phyloP scores from a whole-genome alignment of 106 monocot genomes.

The Chionographis japonica region DNA sequence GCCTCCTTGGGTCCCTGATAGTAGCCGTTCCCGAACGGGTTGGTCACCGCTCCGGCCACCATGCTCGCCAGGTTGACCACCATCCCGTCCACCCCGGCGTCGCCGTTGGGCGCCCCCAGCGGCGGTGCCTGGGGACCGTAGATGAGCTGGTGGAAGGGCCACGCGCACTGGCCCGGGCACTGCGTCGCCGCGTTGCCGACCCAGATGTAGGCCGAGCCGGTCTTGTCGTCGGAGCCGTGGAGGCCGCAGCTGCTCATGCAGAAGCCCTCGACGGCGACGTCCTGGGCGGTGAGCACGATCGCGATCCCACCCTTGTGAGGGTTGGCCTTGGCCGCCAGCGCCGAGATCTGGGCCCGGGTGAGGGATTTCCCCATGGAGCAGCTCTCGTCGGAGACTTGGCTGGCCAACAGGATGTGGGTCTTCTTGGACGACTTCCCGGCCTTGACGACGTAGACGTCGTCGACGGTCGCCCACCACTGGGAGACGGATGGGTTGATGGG shows the following conservation, averaged over 20 bases:
- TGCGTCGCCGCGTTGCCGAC: constrained; percentile 44
- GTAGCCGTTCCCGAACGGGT: constrained; percentile 50
- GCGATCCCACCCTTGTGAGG: constrained; percentile 21
- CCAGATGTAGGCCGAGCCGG: constrained; percentile 28
- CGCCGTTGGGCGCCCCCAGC: constrained; percentile 32
- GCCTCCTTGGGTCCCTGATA: constrained; percentile 40
- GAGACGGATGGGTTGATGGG: constrained; percentile 10
- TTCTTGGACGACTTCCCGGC: neutral
- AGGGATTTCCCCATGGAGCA: constrained; percentile 50
- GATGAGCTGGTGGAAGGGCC: constrained; percentile 58
- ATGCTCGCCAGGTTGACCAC: constrained; percentile 54
- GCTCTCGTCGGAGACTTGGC: constrained; percentile 7
- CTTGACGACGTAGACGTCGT: constrained; percentile 1
- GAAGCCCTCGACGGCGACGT: constrained; percentile 55
- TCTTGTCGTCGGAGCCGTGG: constrained; percentile 15
- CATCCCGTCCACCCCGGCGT: constrained; percentile 45
- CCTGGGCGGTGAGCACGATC: constrained; percentile 39
- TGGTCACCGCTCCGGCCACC: constrained; percentile 48
- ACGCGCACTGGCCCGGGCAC: constrained; percentile 68
- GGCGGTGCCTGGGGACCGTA: constrained; percentile 47
- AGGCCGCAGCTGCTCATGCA: constrained; percentile 34
- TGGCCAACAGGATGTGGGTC: neutral
- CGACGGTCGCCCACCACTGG: constrained; percentile 9
- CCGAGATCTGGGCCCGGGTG: constrained; percentile 12
- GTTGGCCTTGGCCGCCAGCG: constrained; percentile 10